phyloP scores from a whole-genome alignment of 2,329 filamentous ascomycete genomes.

The Colletotrichum lentis region DNA sequence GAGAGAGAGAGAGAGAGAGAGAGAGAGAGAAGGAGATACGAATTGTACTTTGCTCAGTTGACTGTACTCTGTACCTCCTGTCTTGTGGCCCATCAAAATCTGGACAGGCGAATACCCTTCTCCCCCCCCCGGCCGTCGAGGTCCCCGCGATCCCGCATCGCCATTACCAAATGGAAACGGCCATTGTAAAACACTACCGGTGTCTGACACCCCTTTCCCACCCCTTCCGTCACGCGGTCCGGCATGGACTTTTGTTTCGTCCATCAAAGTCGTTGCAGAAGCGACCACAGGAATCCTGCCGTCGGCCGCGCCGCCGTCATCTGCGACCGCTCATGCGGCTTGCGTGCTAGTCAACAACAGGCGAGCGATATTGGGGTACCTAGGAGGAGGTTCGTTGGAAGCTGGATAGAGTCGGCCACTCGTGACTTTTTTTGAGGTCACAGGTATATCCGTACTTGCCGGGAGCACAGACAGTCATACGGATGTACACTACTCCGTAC shows the following conservation, averaged over 20 bases:
- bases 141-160: slow-evolving; percentile 32
- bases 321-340: slow-evolving; percentile 18
- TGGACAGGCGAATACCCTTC: slow-evolving; percentile 15
- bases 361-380: slow-evolving; percentile 6
- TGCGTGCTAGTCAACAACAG: slow-evolving; percentile 20
- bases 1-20: no score
- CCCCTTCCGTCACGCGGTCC: slow-evolving; percentile 24
- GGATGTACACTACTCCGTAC: background rate
- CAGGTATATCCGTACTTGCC: background rate
- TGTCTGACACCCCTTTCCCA: slow-evolving; percentile 20
- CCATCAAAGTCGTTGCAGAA: slow-evolving; percentile 10
- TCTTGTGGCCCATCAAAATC: background rate
- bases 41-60: background rate
- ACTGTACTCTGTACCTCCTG: background rate
- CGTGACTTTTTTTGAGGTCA: background rate
- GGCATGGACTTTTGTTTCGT: slow-evolving; percentile 33
- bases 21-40: no score
- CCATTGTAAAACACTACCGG: slow-evolving; percentile 35
- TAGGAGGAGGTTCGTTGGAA: background rate
- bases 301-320: slow-evolving; percentile 10
- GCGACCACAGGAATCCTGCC: background rate
- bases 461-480: background rate
- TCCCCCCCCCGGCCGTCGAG: slow-evolving; percentile 20
- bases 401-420: background rate
- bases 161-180: slow-evolving; percentile 37